Percentiles rank a stretch among this genome's conserved stretches.
Evolutionary conservation across 2,329 filamentous ascomycete species (phyloP).

Genomic region (Colletotrichum lentis): DNA sequence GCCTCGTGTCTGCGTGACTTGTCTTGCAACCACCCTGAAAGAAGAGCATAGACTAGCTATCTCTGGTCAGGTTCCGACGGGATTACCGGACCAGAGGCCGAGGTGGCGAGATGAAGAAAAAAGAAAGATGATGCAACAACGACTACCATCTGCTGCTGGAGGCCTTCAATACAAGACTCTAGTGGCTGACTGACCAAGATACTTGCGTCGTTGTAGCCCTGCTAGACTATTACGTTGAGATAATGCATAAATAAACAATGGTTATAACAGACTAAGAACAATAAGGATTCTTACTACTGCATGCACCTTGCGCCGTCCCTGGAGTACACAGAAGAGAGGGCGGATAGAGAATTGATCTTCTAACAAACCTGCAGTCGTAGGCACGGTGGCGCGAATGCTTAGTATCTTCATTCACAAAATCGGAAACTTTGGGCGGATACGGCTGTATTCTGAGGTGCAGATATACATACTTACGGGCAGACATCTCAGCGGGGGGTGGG

Average conservation of each 20-base stretch:
- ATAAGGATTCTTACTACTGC: no score
- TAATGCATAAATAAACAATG: not conserved
- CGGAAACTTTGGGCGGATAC: not conserved
- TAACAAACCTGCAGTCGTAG: not conserved
- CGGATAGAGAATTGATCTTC: not conserved
- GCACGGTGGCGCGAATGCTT: no score
- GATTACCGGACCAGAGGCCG: not conserved
- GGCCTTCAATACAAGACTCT: no score
- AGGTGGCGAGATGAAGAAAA: not conserved
- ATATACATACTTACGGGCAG: not conserved
- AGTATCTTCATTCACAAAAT: not conserved
- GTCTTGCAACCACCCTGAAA: not conserved
- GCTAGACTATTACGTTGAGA: not conserved
- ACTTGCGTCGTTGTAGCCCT: not conserved
- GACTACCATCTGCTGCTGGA: not conserved
- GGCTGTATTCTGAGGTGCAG: not conserved
- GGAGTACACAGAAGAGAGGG: not conserved
- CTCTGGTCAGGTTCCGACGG: slow-evolving; percentile 3
- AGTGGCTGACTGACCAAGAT: not conserved
- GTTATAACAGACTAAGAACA: not conserved
- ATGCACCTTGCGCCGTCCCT: not conserved
- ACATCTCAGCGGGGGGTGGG: not conserved
- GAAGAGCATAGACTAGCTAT: not conserved
- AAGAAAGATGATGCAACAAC: not conserved
- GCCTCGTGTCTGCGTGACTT: slow-evolving; percentile 9